These are phyloP conservation scores for Amyloporia xantha DNA, from an alignment of 768 basidiomycete species.

Conservation along the genomic window DNA sequence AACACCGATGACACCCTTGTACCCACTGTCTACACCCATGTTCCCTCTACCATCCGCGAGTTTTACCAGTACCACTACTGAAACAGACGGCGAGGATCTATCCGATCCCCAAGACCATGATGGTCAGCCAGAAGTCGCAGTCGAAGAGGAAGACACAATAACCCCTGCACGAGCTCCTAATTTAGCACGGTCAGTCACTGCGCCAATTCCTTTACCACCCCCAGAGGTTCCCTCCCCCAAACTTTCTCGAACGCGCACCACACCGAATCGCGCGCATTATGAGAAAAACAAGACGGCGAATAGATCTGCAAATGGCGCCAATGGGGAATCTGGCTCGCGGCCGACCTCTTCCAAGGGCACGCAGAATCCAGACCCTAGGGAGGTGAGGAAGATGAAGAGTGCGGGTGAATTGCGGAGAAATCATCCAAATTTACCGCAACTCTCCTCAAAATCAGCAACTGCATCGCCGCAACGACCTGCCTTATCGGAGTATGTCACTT, in stretches of 20 bases:
- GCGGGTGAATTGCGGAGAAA: slow-evolving; percentile 69
- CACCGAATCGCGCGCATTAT: slow-evolving; percentile 46
- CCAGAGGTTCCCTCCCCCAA: slow-evolving; percentile 27
- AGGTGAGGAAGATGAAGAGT: slow-evolving; percentile 81
- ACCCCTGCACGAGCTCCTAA: slow-evolving; percentile 53
- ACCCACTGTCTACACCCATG: slow-evolving; percentile 60
- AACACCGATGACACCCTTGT: slow-evolving; percentile 49
- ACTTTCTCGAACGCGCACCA: slow-evolving; percentile 68
- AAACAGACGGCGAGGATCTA: slow-evolving; percentile 45
- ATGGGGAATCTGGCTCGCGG: not conserved
- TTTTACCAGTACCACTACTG: slow-evolving; percentile 38
- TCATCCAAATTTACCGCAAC: slow-evolving; percentile 24
- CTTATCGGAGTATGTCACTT: slow-evolving; percentile 46
- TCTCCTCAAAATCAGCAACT: slow-evolving; percentile 22
- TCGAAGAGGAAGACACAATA: slow-evolving; percentile 72
- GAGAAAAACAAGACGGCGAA: slow-evolving; percentile 22
- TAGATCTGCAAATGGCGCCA: not conserved
- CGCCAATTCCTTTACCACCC: slow-evolving; percentile 21
- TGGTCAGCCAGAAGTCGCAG: slow-evolving; percentile 2
- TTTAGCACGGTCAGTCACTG: slow-evolving; percentile 45
- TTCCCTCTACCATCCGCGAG: slow-evolving; percentile 46
- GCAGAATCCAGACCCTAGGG: slow-evolving; percentile 34
- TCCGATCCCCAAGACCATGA: slow-evolving; percentile 40
- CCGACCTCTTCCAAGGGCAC: slow-evolving; percentile 4
- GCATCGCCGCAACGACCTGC: slow-evolving; percentile 35